These are phyloP conservation scores for Venturia pyrina DNA, from an alignment of 2,329 filamentous ascomycete genomes.

Conservation along the genomic window DNA sequence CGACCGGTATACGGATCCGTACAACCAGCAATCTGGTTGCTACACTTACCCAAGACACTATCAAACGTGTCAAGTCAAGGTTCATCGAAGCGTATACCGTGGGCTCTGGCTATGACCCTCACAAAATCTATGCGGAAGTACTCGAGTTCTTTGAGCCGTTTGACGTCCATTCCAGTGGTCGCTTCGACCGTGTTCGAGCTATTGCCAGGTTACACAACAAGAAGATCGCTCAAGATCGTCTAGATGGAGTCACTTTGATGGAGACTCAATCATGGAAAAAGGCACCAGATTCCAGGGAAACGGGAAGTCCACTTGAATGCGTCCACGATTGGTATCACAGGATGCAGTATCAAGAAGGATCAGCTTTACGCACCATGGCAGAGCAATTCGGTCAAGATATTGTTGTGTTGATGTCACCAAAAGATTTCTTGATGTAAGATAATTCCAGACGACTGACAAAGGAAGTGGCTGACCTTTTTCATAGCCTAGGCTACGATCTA, in stretches of 20 bases:
- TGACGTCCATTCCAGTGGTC: background rate
- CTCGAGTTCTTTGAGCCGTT: too few species aligned
- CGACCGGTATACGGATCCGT: background rate
- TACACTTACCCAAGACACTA: background rate
- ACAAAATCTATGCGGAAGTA: too few species aligned
- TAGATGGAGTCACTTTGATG: background rate
- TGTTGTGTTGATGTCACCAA: background rate
- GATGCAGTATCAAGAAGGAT: background rate
- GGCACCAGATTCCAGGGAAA: background rate
- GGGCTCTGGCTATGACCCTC: too few species aligned
- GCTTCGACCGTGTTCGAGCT: background rate
- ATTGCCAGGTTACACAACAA: background rate
- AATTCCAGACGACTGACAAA: background rate
- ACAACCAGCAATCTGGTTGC: background rate
- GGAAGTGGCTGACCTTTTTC: too few species aligned
- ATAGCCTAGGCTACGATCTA: too few species aligned
- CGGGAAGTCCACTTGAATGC: background rate
- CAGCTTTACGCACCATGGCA: background rate
- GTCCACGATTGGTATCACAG: background rate
- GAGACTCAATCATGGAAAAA: background rate
- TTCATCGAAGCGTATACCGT: background rate
- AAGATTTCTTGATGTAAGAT: background rate
- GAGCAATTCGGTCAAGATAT: background rate
- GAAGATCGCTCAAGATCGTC: background rate
- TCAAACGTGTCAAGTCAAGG: background rate